Evolutionary conservation across 345 rosid species (phyloP).

Genomic region (Geranium rotundifolium): DNA sequence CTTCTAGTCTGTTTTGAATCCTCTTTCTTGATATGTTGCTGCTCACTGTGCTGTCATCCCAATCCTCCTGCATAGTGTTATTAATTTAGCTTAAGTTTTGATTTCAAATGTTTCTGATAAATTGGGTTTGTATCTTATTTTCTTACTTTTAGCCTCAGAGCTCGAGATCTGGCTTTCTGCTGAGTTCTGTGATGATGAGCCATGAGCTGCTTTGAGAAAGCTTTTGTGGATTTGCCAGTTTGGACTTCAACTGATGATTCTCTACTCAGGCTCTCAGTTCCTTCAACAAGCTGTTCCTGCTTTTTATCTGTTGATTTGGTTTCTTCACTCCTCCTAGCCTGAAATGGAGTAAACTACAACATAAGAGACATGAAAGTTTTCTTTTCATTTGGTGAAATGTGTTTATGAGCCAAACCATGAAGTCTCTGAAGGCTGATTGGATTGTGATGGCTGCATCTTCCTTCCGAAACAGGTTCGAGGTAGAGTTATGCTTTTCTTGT

Average conservation of each 20-base stretch:
- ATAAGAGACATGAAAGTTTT: neutral
- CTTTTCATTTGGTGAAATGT: neutral
- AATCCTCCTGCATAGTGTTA: slow-evolving; percentile 43
- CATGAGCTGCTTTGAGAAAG: slow-evolving; percentile 27
- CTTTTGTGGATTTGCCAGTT: slow-evolving; percentile 43
- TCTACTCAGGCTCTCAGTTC: slow-evolving; percentile 32
- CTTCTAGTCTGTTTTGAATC: slow-evolving; percentile 59
- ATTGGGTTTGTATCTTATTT: neutral
- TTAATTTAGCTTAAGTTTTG: no score
- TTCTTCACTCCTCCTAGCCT: slow-evolving; percentile 26
- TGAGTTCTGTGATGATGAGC: slow-evolving; percentile 16
- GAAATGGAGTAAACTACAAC: slow-evolving; percentile 9
- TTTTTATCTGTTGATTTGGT: slow-evolving; percentile 11
- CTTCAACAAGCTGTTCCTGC: slow-evolving; percentile 14
- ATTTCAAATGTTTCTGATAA: neutral
- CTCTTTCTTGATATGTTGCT: slow-evolving; percentile 58
- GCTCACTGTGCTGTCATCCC: slow-evolving; percentile 87
- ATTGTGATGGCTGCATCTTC: slow-evolving; percentile 71
- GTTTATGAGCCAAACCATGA: slow-evolving; percentile 30
- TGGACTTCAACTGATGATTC: slow-evolving; percentile 66
- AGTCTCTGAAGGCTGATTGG: slow-evolving; percentile 61
- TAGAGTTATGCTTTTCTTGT: slow-evolving; percentile 32
- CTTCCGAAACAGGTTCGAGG: slow-evolving; percentile 34
- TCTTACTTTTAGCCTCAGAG: slow-evolving; percentile 45
- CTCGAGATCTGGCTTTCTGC: slow-evolving; percentile 39